A percentile compares a stretch with the other conserved stretches of the same genome.
phyloP scores from a whole-genome alignment of 2,329 filamentous ascomycete species.

The Aspergillus pseudonomiae region DNA sequence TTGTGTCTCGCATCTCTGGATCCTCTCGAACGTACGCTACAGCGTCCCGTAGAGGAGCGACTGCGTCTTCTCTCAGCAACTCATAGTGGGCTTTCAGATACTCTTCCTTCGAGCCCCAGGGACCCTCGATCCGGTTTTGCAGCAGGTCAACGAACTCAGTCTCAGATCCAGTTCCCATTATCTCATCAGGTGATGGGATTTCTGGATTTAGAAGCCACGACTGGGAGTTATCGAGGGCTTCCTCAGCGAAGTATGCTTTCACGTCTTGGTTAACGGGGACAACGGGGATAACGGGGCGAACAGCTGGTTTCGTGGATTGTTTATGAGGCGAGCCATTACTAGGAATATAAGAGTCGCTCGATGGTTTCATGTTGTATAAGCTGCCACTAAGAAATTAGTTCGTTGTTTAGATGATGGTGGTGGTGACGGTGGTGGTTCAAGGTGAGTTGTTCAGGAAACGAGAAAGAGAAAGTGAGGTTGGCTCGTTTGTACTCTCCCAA shows the following conservation, averaged over 20 bases:
- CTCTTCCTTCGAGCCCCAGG: slow-evolving; percentile 63
- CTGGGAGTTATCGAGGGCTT: slow-evolving; percentile 17
- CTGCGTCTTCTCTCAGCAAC: slow-evolving; percentile 73
- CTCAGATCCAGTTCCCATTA: slow-evolving; percentile 31
- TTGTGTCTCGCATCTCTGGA: slow-evolving; percentile 61
- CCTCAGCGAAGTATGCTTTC: slow-evolving; percentile 29
- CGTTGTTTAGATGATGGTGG: neutral
- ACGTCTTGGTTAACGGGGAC: slow-evolving; percentile 34
- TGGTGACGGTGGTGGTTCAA: neutral
- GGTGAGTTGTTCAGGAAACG: neutral
- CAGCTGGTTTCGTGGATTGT: neutral
- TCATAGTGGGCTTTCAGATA: slow-evolving; percentile 77
- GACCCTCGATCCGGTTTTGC: slow-evolving; percentile 57
- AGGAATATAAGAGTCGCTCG: neutral
- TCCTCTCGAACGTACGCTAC: slow-evolving; percentile 59
- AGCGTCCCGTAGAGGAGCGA: slow-evolving; percentile 69
- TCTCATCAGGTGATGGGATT: slow-evolving; percentile 44
- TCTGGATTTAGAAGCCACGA: slow-evolving; percentile 44
- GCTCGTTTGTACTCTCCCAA: neutral
- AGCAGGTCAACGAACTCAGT: slow-evolving; percentile 42
- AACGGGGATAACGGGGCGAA: neutral
- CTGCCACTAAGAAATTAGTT: neutral
- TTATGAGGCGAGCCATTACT: neutral
- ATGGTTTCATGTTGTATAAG: neutral
- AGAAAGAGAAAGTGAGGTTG: neutral